These are phyloP conservation scores for Microbotryum violaceum DNA, from an alignment of 1,284 basidiomycete genomes.

Conservation along the genomic window DNA sequence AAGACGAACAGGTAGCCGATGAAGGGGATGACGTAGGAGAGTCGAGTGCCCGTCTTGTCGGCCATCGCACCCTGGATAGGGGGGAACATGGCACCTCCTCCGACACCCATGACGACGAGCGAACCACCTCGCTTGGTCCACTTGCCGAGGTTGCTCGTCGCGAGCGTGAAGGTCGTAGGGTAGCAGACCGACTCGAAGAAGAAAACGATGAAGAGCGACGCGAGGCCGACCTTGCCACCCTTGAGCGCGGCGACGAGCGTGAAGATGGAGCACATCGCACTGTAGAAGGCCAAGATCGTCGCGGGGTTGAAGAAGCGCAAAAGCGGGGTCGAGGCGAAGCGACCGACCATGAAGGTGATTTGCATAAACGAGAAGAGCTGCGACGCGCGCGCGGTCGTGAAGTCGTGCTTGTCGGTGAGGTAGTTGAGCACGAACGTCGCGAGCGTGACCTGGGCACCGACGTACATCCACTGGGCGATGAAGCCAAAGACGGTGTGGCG, in stretches of 20 bases:
- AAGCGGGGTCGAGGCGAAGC: conserved; percentile 57
- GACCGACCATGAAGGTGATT: conserved; percentile 56
- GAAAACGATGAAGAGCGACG: conserved; percentile 60
- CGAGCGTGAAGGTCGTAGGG: conserved; percentile 55
- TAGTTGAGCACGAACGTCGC: conserved; percentile 67
- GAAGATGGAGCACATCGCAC: conserved; percentile 51
- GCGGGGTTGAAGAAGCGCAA: conserved; percentile 58
- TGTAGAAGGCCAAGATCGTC: conserved; percentile 54
- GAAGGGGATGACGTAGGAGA: conserved; percentile 43
- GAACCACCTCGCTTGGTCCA: conserved; percentile 63
- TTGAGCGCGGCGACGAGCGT: conserved; percentile 51
- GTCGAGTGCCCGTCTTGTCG: conserved; percentile 49
- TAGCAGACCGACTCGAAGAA: conserved; percentile 43
- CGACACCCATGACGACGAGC: conserved; percentile 50
- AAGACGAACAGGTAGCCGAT: conserved; percentile 3
- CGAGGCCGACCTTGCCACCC: conserved; percentile 53
- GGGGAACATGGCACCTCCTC: conserved; percentile 56
- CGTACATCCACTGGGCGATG: conserved; percentile 62
- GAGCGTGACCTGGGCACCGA: conserved; percentile 52
- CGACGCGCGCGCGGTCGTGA: conserved; percentile 51
- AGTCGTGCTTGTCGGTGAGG: conserved; percentile 56
- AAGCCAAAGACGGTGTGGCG: conserved; percentile 64
- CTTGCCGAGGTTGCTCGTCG: conserved; percentile 59
- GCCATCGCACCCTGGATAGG: conserved; percentile 61
- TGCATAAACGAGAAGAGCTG: conserved; percentile 64